Conservation (phyloP, 345 rosid species). For the Eutrema yunnanense region DNA sequence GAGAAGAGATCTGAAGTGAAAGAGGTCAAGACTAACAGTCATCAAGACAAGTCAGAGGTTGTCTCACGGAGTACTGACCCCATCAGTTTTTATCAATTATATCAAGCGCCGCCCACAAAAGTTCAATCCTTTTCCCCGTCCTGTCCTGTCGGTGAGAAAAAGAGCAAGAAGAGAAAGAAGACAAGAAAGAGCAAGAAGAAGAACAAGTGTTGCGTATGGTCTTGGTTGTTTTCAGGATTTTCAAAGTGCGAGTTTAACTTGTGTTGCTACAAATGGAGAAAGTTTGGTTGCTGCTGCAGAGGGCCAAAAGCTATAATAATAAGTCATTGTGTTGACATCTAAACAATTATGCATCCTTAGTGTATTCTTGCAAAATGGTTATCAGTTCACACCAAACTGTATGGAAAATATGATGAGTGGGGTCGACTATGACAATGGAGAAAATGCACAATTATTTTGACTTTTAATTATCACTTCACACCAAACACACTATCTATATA, state of each 20-base stretch:
- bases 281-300: neutral
- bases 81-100: neutral
- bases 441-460: neutral
- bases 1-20: neutral
- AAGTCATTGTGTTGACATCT: neutral
- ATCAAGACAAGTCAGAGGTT: neutral
- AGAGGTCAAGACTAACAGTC: neutral
- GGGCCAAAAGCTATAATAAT: too few species aligned
- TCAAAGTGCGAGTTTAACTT: neutral
- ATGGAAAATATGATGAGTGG: constrained; percentile 2
- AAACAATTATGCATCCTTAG: neutral
- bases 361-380: neutral
- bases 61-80: neutral
- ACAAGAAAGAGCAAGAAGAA: neutral
- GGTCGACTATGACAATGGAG: constrained; percentile 1
- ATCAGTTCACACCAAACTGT: neutral
- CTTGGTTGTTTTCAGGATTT: constrained; percentile 10
- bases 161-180: constrained; percentile 1
- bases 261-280: neutral
- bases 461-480: constrained; percentile 8
- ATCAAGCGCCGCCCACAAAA: neutral
- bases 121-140: neutral
- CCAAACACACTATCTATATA: constrained; percentile 16
- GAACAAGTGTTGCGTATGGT: constrained; percentile 7
- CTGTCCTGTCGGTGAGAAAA: neutral